Base-by-base conservation (phyloP, 2,329 filamentous ascomycete species). In the Tympanopsis confertula region DNA sequence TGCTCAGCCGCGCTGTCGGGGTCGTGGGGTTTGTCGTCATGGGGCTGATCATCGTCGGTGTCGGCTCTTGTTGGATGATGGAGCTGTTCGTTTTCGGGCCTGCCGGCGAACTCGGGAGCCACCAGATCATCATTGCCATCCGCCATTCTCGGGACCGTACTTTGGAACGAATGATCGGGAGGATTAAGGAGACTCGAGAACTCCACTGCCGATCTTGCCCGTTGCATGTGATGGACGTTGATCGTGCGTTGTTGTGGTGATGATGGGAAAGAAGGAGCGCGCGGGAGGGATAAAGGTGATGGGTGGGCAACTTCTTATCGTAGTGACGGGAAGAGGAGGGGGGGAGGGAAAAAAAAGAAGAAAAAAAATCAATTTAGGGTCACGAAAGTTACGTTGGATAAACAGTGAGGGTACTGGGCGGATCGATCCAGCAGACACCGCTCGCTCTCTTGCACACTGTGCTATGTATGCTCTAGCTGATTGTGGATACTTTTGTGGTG, bases 171-270 rank as follows among this genome's bases (percentile, higher is more conserved):
- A n/a, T n/a, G 28, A 46, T 40, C 15, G 53, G 44, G 26, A 48
- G 78, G 78, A 54, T 84, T 84, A 53, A 86, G 73, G 56, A 85
- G 74, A 69, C 74, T 82, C 57, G 74, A 75, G 61, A 85, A 82
- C 71, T 82, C 78, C 63, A 82, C 76, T 58, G 78, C 76, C 49
- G 80, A 82, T 53, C 73, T 69, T 69, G 76, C 70, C 61, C 76
- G 75, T 72, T 83, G 79, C 80, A 86, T 85, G 72, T 79, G 77
- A 77, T 68, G 57, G 62, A 55, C 54, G 10, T 10, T 28, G 24
- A 10, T 10, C 10, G 24, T 10, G n/a, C 24, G 52, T 50, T 49
- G 50, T 37, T 38, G 37, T 39, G 41, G 19, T 35, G 35, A 28
- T n/a, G 13, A 15, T 5, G 24, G 18, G 19, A 18, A 20, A 37